phyloP scores from a whole-genome alignment of 1,139 yeast genomes.

The Geotrichum carabidarum region DNA sequence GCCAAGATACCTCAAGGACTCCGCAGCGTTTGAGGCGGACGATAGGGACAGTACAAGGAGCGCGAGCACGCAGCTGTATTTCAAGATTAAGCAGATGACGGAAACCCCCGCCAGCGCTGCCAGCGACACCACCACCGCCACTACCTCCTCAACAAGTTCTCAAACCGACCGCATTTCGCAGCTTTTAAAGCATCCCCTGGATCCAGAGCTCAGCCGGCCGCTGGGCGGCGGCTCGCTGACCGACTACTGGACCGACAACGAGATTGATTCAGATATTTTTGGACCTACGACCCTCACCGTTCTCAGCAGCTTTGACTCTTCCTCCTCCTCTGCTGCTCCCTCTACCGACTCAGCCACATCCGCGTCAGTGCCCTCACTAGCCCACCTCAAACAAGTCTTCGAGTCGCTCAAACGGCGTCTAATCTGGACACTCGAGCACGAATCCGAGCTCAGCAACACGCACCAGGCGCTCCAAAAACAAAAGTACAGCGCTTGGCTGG shows the following conservation, averaged over 20 bases:
- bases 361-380: neutral
- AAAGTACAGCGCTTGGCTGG: slow-evolving; percentile 48
- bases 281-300: slow-evolving; percentile 16
- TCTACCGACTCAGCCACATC: neutral
- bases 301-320: neutral
- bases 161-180: slow-evolving; percentile 1
- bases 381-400: slow-evolving; percentile 26
- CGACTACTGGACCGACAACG: slow-evolving; percentile 7
- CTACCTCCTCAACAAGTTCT: neutral
- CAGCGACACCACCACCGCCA: neutral
- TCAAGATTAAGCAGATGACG: slow-evolving; percentile 28
- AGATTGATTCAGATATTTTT: slow-evolving; percentile 15
- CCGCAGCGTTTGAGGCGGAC: slow-evolving; percentile 14
- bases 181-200: slow-evolving; percentile 10
- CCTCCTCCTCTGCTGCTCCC: neutral
- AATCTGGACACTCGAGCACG: slow-evolving; percentile 48
- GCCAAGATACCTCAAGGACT: slow-evolving; percentile 7
- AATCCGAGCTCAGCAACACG: slow-evolving; percentile 44
- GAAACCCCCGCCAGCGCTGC: slow-evolving; percentile 14
- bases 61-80: slow-evolving; percentile 10
- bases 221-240: slow-evolving; percentile 20
- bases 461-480: slow-evolving; percentile 40
- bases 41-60: slow-evolving; percentile 18
- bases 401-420: slow-evolving; percentile 39
- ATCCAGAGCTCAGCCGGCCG: slow-evolving; percentile 11